Evolutionary conservation across 768 basidiomycete species (phyloP).

Genomic region (Tylopilus vinaceipallidus): DNA sequence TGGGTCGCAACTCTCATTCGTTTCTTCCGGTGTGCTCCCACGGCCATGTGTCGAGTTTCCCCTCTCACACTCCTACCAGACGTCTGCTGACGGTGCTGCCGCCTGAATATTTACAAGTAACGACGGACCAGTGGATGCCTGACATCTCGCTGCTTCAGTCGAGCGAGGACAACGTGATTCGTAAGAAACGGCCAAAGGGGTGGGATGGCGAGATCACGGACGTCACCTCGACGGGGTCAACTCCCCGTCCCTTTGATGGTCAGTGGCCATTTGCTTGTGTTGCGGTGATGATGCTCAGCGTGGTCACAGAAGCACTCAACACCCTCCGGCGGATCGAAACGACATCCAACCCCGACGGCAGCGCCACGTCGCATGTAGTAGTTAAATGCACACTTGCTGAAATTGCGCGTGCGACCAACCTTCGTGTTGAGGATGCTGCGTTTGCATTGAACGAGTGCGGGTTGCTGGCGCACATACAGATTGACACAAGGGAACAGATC

Average conservation of each 20-base stretch:
- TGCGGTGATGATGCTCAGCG: not conserved
- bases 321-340: constrained; percentile 58
- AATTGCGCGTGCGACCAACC: constrained; percentile 75
- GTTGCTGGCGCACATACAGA: constrained; percentile 51
- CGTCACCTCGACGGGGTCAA: constrained; percentile 31
- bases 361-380: constrained; percentile 65
- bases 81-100: constrained; percentile 63
- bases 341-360: constrained; percentile 58
- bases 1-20: constrained; percentile 85
- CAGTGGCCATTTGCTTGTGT: constrained; percentile 7
- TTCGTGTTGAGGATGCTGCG: constrained; percentile 82
- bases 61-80: constrained; percentile 23
- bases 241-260: constrained; percentile 43
- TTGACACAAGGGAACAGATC: constrained; percentile 40
- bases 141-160: constrained; percentile 38
- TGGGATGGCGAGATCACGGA: constrained; percentile 69
- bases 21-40: constrained; percentile 64
- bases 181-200: constrained; percentile 59
- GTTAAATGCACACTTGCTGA: constrained; percentile 72
- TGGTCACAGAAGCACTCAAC: constrained; percentile 49
- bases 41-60: not conserved
- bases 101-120: constrained; percentile 46
- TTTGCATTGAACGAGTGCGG: constrained; percentile 90
- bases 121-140: constrained; percentile 43
- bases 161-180: constrained; percentile 27